Conservation (phyloP, 768 basidiomycete species). For the Auricularia sp. region DNA sequence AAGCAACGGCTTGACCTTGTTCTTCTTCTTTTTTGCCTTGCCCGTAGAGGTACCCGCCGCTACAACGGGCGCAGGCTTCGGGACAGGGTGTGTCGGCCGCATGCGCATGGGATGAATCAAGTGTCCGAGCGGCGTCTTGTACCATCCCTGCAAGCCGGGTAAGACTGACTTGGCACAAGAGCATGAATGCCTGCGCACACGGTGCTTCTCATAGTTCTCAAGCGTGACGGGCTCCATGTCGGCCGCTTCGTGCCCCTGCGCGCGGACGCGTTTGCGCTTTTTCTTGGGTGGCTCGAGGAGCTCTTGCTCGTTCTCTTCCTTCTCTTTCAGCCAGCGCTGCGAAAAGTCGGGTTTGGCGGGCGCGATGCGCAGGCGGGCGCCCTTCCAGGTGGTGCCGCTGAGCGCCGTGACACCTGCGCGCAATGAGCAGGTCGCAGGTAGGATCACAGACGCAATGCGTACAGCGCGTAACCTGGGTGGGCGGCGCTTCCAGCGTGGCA, state of each 20-base stretch:
- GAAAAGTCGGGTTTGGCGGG: constrained; percentile 71
- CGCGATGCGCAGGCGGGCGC: constrained; percentile 71
- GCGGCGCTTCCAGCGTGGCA: constrained; percentile 57
- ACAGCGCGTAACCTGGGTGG: constrained; percentile 56
- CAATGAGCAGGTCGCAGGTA: background rate
- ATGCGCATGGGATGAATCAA: constrained; percentile 58
- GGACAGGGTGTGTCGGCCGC: constrained; percentile 56
- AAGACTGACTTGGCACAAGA: too few relatives aligned
- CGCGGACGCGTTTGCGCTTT: constrained; percentile 11
- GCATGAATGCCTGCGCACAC: too few relatives aligned
- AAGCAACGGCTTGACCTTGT: constrained; percentile 35
- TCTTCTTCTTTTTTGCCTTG: constrained; percentile 17
- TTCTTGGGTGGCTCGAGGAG: constrained; percentile 1
- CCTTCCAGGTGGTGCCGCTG: constrained; percentile 81
- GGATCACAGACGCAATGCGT: constrained; percentile 14
- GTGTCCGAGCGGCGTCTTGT: constrained; percentile 53
- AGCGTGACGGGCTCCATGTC: constrained; percentile 60
- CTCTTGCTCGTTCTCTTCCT: constrained; percentile 20
- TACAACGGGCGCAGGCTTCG: constrained; percentile 14
- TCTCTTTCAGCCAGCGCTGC: constrained; percentile 40
- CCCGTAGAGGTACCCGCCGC: constrained; percentile 2
- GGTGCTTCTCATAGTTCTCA: constrained; percentile 26
- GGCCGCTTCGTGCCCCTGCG: constrained; percentile 33
- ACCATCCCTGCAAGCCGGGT: constrained; percentile 42
- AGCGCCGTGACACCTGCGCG: constrained; percentile 56